phyloP scores from a whole-genome alignment of 768 basidiomycete genomes.

The Russula emetica region DNA sequence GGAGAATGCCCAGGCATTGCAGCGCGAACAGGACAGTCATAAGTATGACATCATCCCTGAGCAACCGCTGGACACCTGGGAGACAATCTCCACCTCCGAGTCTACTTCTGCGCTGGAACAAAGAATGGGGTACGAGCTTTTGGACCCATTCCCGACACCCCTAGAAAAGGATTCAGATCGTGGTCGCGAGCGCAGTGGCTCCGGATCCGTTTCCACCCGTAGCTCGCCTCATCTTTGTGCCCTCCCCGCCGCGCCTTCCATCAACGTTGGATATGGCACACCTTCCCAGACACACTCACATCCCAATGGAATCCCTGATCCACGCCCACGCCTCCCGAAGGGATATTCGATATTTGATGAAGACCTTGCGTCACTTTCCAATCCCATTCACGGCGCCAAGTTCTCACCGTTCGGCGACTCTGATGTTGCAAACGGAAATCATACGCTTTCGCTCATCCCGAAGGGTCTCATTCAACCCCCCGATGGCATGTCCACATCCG shows the following conservation, averaged over 20 bases:
- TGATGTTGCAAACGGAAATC: constrained; percentile 38
- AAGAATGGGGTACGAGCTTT: not conserved
- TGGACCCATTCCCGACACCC: constrained; percentile 23
- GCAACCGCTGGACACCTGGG: constrained; percentile 27
- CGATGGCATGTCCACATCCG: constrained; percentile 9
- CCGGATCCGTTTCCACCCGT: constrained; percentile 9
- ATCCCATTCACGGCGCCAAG: constrained; percentile 30
- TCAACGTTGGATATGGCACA: constrained; percentile 16
- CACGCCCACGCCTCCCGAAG: constrained; percentile 33
- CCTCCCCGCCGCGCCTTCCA: constrained; percentile 21
- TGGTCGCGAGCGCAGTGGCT: constrained; percentile 11
- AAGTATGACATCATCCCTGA: constrained; percentile 37
- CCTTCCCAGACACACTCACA: constrained; percentile 31
- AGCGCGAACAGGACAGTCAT: constrained; percentile 32
- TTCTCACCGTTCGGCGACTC: constrained; percentile 57
- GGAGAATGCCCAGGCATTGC: constrained; percentile 52
- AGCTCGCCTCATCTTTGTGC: constrained; percentile 23
- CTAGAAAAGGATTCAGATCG: constrained; percentile 26
- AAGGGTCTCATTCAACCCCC: constrained; percentile 53
- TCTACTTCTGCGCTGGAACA: constrained; percentile 19
- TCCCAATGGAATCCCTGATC: constrained; percentile 21
- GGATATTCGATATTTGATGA: constrained; percentile 43
- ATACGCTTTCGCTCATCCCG: constrained; percentile 51
- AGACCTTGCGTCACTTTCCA: constrained; percentile 36
- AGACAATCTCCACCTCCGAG: constrained; percentile 22